Evolutionary conservation across 2,329 filamentous ascomycete species (phyloP), one percentile per base, ranked within the genome.

Genomic region (Epichloe typhina): DNA sequence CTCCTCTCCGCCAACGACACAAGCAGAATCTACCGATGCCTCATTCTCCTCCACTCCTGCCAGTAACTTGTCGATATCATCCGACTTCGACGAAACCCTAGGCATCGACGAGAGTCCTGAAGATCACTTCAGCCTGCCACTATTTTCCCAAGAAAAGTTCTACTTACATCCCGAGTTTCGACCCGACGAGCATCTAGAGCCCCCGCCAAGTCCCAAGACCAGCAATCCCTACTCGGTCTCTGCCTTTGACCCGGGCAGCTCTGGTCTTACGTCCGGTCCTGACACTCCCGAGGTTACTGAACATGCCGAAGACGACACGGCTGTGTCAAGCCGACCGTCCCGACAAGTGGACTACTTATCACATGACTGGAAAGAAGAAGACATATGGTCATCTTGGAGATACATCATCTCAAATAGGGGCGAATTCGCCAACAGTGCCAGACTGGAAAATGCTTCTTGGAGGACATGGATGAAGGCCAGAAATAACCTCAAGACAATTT

Each of bases 331-430:
- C 36, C 80, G 85, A 60, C 88, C 88, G 2, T 89, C 89, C 44
- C 77, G 88, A 56, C 88, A 95, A 68, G 90, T 95, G n/a, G 90
- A 95, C 68, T 95, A 95, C 63, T 77, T 96, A 45, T 95, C 90
- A 17, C 87, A 97, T 63, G 82, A 91, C 54, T 95, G 91, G 88
- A 82, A 79, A 55, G 89, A 96, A 67, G 90, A 97, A 66, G 91
- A 98, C 67, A 94, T 97, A 26, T 97, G 90, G 90, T 84, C 87
- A 5, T 96, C 91, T 1, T 97, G 93, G 93, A 83, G 89, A 63
- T 93, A 95, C 64, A 88, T 97, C 59, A 82, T 90, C 15, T 83
- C 86, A 31, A 86, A 88, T 60, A 77, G 84, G 59, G 82, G 81
- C 53, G 79, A 87, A 49, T 94, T 94, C 57, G 82, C 80, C 58